Base-by-base conservation (phyloP, 208 protist species). In the Trypanosoma conorhini region DNA sequence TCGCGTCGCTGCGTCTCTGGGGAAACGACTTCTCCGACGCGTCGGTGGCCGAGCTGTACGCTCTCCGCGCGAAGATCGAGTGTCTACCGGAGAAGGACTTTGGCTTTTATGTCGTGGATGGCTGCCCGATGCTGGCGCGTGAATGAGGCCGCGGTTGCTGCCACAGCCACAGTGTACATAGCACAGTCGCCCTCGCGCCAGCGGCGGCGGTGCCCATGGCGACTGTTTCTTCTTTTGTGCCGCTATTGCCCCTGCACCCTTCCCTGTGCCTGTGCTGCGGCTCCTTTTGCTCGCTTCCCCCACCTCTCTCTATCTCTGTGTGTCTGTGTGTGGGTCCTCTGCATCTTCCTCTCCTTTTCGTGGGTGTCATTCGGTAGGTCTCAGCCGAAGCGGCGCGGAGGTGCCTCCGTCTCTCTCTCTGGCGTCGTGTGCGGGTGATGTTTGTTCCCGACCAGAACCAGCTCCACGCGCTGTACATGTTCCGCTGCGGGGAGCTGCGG, bases 391-490 rank as follows among this genome's bases (percentile, higher is more conserved):
- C n/a, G n/a, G n/a, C n/a, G n/a, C n/a, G n/a, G n/a, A n/a, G n/a
- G n/a, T n/a, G n/a, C n/a, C n/a, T n/a, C n/a, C n/a, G n/a, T 57
- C 52, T 58, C 3, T 55, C 26, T 44, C 31, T 42, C 28, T 58
- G n/a, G 4, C 42, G 35, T 44, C n/a, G n/a, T 48, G 12, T 15
- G 15, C 15, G 12, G 8, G 42, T 48, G 9, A 66, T 64, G 40
- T 73, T 73, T 60, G 46, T 62, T 40, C 70, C 70, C 15, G 71
- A 74, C 24, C 88, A 93, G 64, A 88, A 89, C 62, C 81, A 93
- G 33, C 79, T 93, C 40, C 89, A 85, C 65, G 78, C 83, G 38
- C 81, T 88, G 56, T 93, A 91, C 64, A 61, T 87, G 52, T 70
- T 74, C 12, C 73, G 80, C 21, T 93, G 88, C 56, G 85, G 85